Conservation (phyloP, 768 basidiomycete species). For the Tricholoma matsutake region DNA sequence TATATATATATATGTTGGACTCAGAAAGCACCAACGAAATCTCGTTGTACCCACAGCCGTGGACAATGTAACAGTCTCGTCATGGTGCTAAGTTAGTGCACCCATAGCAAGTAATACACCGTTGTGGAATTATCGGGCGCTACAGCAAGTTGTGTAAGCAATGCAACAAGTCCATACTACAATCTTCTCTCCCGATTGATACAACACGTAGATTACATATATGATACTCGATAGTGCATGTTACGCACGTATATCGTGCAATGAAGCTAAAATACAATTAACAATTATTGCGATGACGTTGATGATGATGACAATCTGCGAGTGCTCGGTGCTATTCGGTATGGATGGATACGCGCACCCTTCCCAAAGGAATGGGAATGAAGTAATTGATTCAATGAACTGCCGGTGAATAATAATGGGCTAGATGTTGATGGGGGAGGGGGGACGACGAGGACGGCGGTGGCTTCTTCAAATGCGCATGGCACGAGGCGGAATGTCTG, state of each 20-base stretch:
- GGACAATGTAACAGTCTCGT: too few species aligned
- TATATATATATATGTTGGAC: background rate
- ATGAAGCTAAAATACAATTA: background rate
- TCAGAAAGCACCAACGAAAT: background rate
- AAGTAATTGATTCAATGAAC: constrained; percentile 44
- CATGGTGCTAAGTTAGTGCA: background rate
- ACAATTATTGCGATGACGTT: constrained; percentile 1
- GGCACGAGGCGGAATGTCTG: constrained; percentile 42
- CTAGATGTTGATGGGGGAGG: constrained; percentile 16
- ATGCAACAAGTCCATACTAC: background rate
- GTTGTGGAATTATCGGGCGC: background rate
- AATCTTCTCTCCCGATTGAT: constrained; percentile 18
- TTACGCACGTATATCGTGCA: background rate
- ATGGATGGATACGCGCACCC: constrained; percentile 55
- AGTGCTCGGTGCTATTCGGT: constrained; percentile 39
- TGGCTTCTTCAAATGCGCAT: constrained; percentile 49
- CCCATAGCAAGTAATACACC: background rate
- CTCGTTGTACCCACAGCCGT: too few species aligned
- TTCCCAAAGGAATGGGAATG: constrained; percentile 38
- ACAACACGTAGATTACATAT: constrained; percentile 13
- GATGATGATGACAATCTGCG: constrained; percentile 7
- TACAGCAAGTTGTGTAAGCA: background rate
- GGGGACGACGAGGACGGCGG: constrained; percentile 48
- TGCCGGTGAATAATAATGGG: constrained; percentile 52
- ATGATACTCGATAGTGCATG: constrained; percentile 6